Percentiles rank a stretch among this genome's conserved stretches.
Conservation (phyloP, 176 grass and related monocot genomes). For the Elaeis guineensis region DNA sequence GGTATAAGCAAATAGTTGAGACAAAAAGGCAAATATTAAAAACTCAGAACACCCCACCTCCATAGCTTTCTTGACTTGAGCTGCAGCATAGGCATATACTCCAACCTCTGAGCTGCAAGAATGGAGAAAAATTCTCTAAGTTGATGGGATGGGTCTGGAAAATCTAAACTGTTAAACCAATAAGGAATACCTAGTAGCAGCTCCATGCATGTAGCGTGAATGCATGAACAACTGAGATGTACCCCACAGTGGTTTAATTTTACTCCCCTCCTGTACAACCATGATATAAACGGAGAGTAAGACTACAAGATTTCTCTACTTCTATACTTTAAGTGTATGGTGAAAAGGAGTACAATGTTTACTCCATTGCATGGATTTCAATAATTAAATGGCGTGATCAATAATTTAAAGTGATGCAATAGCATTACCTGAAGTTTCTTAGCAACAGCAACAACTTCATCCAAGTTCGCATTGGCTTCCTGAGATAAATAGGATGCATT, state of each 20-base stretch:
- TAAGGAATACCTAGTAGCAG: slow-evolving; percentile 65
- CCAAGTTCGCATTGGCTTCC: slow-evolving; percentile 96
- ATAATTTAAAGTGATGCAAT: background rate
- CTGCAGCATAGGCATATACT: slow-evolving; percentile 87
- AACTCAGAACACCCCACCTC: slow-evolving; percentile 38
- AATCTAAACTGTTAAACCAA: too few relatives aligned
- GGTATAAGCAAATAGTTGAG: slow-evolving; percentile 17
- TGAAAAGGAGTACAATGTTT: too few relatives aligned
- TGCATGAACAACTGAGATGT: slow-evolving; percentile 82
- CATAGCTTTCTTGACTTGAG: slow-evolving; percentile 96
- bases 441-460: slow-evolving; percentile 72
- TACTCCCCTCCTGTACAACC: slow-evolving; percentile 42
- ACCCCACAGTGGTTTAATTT: slow-evolving; percentile 79
- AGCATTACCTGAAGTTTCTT: slow-evolving; percentile 75
- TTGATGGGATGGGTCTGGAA: too few relatives aligned
- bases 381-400: too few relatives aligned
- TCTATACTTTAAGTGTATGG: too few relatives aligned
- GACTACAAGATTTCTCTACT: too few relatives aligned
- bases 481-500: slow-evolving; percentile 27
- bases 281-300: background rate
- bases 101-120: slow-evolving; percentile 34
- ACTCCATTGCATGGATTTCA: too few relatives aligned
- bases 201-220: slow-evolving; percentile 91
- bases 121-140: too few relatives aligned
- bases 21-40: background rate